Evolutionary conservation across 768 basidiomycete species (phyloP), one percentile per base, ranked within the genome.

Genomic region (Calocybe cyanea): DNA sequence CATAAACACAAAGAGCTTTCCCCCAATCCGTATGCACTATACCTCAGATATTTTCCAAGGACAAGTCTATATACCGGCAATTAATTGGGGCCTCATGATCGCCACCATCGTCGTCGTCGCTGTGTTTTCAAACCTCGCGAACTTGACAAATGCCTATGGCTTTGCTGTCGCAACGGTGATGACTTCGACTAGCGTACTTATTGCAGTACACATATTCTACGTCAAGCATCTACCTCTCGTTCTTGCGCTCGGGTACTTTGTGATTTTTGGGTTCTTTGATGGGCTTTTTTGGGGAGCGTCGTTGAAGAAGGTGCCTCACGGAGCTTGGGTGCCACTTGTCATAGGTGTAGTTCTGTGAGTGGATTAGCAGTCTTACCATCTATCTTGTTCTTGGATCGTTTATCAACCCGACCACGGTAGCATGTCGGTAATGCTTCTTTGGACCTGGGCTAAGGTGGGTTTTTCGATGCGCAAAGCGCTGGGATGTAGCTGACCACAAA

Each of bases 251-350:
- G 60, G 51, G 1, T 84, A 74, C 56, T 75, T 82, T 51, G 0
- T 77, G 9, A 54, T 71, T 17, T 84, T 77, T 39, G 82, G 81
- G 8, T 85, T 85, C 66, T 64, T 85, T 41, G 83, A 85, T 58
- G 81, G 46, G 51, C 63, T 83, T 13, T 86, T 86, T 65, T 84
- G 79, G 77, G 83, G 81, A 19, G 78, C 83, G 0, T 62, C 79
- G 0, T 55, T 83, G 47, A 77, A 71, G 56, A 83, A 85, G 58
- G 69, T 84, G 4, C 81, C 82, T 0, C 62, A 70, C 17, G 83
- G 84, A 14, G 84, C 81, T 2, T 86, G 82, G 80, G 81, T 84
- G 7, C 80, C 84, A 1, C 67, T 86, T 9, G 68, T 73, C 56
- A 70, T 84, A 32, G 83, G 81, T 4, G 17, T 62, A 2, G 55